Conservation (phyloP, 208 protist genomes). For the Wallacemonas sp. region DNA sequence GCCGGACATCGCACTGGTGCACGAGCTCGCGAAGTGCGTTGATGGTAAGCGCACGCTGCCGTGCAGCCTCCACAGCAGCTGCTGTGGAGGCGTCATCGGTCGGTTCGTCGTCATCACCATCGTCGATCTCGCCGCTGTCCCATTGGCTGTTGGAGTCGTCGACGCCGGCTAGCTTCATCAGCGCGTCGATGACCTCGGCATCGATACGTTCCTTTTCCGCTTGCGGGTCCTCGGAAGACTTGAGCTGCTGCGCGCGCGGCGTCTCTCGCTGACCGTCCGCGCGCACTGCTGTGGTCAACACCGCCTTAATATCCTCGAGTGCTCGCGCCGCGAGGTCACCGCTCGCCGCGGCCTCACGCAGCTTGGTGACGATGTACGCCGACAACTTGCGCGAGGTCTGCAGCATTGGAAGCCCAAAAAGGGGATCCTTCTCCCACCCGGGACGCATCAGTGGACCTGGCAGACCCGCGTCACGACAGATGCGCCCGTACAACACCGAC, state of each 20-base stretch:
- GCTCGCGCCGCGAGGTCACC: background rate
- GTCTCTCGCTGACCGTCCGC: background rate
- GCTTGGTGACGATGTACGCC: background rate
- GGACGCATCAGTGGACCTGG: conserved; percentile 41
- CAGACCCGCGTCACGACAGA: conserved; percentile 38
- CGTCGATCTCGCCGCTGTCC: background rate
- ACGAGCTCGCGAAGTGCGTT: conserved; percentile 30
- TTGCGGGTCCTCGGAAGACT: background rate
- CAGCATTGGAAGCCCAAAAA: conserved; percentile 48
- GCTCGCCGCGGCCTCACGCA: background rate
- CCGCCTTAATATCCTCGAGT: background rate
- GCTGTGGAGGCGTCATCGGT: conserved; percentile 7
- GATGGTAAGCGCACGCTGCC: conserved; percentile 10
- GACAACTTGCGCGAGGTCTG: conserved; percentile 39
- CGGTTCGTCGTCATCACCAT: background rate
- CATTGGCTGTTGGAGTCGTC: background rate
- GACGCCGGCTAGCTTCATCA: background rate
- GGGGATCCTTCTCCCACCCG: conserved; percentile 35
- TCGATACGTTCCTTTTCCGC: background rate
- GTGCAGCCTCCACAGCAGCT: conserved; percentile 24
- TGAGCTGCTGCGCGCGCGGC: background rate
- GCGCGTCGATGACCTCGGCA: background rate
- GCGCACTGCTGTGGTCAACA: background rate
- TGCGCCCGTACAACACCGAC: conserved; percentile 25
- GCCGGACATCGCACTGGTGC: conserved; percentile 4